Percentiles rank a stretch among this genome's conserved stretches.
Conservation (phyloP, 176 grass and related monocot genomes). For the Aegilops speltoides region DNA sequence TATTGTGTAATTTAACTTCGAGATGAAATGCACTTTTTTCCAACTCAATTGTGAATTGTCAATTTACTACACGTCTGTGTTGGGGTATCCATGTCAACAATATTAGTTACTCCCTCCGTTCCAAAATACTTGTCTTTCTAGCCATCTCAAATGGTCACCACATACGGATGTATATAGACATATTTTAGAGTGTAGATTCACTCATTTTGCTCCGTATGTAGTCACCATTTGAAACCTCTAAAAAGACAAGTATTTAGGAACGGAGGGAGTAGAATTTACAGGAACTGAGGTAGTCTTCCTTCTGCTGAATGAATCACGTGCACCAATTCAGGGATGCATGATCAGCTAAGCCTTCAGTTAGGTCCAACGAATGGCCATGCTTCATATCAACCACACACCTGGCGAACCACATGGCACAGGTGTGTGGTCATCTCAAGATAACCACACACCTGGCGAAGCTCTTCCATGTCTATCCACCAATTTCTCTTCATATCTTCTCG, state of each 20-base stretch:
- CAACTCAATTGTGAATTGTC: not conserved
- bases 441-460: not conserved
- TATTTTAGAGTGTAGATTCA: too few relatives aligned
- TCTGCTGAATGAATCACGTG: constrained; percentile 1
- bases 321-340: not conserved
- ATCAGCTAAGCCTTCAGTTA: not conserved
- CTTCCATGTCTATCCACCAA: constrained; percentile 16
- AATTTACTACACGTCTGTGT: constrained; percentile 20
- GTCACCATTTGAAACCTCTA: too few relatives aligned
- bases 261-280: constrained; percentile 34
- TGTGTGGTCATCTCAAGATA: not conserved
- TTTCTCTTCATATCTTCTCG: not conserved
- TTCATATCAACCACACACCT: constrained; percentile 9
- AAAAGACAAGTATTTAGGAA: too few relatives aligned
- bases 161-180: too few relatives aligned
- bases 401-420: not conserved
- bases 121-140: too few relatives aligned
- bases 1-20: not conserved
- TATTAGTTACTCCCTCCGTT: too few relatives aligned
- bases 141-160: too few relatives aligned
- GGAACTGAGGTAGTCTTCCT: not conserved
- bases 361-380: not conserved
- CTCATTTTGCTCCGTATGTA: too few relatives aligned
- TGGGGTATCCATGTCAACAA: not conserved
- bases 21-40: not conserved